Percentiles rank a stretch among this genome's conserved stretches.
These are phyloP conservation scores for Hericium erinaceus DNA, from an alignment of 768 basidiomycete species.

Conservation along the genomic window DNA sequence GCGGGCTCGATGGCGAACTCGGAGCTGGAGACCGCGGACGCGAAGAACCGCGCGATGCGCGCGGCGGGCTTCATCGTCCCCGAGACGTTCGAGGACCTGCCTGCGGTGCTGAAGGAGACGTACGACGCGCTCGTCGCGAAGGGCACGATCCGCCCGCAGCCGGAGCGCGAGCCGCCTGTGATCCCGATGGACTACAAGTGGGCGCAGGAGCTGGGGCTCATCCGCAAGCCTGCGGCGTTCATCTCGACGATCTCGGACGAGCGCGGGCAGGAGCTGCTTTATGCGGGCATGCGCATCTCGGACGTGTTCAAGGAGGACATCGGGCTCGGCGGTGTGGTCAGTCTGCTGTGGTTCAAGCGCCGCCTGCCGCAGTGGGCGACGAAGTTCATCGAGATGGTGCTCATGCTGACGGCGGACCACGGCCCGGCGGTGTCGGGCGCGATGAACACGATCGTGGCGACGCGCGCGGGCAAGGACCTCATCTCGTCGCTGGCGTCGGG, in stretches of 20 bases:
- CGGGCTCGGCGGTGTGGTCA: slow-evolving; percentile 93
- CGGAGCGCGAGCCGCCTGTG: slow-evolving; percentile 83
- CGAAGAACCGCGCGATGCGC: slow-evolving; percentile 94
- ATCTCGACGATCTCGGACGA: slow-evolving; percentile 99
- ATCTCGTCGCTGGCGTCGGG: slow-evolving; percentile 95
- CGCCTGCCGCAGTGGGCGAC: slow-evolving; percentile 86
- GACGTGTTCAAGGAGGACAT: slow-evolving; percentile 98
- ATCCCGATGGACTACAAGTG: slow-evolving; percentile 99
- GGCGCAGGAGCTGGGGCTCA: slow-evolving; percentile 96
- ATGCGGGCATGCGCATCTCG: slow-evolving; percentile 98
- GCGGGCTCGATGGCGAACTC: slow-evolving; percentile 98
- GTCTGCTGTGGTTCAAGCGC: slow-evolving; percentile 96
- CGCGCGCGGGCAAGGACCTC: slow-evolving; percentile 98
- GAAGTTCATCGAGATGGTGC: slow-evolving; percentile 99
- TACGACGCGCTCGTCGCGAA: slow-evolving; percentile 71
- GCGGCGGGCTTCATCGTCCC: slow-evolving; percentile 95
- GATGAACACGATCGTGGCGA: slow-evolving; percentile 99
- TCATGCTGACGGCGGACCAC: slow-evolving; percentile 98
- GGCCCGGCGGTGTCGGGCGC: slow-evolving; percentile 96
- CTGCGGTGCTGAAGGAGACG: slow-evolving; percentile 71
- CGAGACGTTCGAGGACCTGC: slow-evolving; percentile 95
- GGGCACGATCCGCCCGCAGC: slow-evolving; percentile 59
- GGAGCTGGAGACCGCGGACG: slow-evolving; percentile 93
- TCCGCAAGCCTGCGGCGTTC: slow-evolving; percentile 97
- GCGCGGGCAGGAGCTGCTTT: slow-evolving; percentile 95